phyloP scores from a whole-genome alignment of 2,329 filamentous ascomycete species.

The Diaporthe amygdali region DNA sequence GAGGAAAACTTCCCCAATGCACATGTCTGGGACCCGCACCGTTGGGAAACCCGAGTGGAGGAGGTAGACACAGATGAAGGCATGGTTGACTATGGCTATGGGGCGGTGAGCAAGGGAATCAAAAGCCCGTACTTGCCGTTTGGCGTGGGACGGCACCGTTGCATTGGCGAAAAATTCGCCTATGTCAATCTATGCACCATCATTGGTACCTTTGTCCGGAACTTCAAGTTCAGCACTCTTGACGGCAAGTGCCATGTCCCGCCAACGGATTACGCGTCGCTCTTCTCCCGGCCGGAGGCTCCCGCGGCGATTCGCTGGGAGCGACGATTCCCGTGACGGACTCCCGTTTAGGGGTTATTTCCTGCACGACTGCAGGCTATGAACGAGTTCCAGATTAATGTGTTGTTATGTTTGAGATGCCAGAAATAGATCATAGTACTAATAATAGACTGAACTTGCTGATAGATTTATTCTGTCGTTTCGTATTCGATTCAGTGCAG shows the following conservation, averaged over 20 bases:
- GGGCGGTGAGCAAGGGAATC: constrained; percentile 26
- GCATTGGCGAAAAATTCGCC: constrained; percentile 79
- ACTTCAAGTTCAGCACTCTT: constrained; percentile 64
- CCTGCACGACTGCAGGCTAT: no score
- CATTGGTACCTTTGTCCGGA: constrained; percentile 63
- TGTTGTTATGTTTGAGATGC: neutral
- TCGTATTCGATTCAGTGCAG: no score
- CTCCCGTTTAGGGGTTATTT: no score
- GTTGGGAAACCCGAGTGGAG: constrained; percentile 12
- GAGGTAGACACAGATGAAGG: neutral
- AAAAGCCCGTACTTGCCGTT: constrained; percentile 58
- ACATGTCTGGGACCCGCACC: constrained; percentile 19
- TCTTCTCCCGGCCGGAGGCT: constrained; percentile 43
- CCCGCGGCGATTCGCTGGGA: constrained; percentile 42
- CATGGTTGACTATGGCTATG: constrained; percentile 25
- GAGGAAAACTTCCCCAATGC: constrained; percentile 61
- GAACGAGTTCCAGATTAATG: neutral
- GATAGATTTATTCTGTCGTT: no score
- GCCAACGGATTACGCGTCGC: constrained; percentile 67
- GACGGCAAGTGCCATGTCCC: constrained; percentile 61
- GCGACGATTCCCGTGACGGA: constrained; percentile 24
- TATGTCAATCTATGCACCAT: constrained; percentile 73
- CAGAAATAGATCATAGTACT: neutral
- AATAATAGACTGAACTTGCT: neutral
- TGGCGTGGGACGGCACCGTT: constrained; percentile 74